phyloP scores from a whole-genome alignment of 2,329 filamentous ascomycete species.

The Emergomyces pasteurianus region DNA sequence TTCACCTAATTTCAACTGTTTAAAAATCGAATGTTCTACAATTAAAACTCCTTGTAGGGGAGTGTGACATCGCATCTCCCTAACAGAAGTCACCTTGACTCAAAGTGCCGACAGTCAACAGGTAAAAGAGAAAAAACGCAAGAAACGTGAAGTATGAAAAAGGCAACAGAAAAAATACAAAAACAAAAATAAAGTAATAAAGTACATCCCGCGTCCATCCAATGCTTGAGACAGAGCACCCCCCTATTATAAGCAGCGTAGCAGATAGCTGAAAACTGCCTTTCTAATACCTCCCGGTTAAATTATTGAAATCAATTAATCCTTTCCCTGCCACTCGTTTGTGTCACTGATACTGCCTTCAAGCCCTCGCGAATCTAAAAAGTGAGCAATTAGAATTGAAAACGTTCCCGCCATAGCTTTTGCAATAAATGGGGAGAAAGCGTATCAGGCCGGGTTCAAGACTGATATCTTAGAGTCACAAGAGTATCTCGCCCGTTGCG shows the following conservation, averaged over 20 bases:
- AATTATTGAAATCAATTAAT: background rate
- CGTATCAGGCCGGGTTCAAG: background rate
- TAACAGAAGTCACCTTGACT: background rate
- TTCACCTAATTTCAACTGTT: background rate
- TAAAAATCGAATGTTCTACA: background rate
- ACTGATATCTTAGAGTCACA: background rate
- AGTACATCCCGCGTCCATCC: background rate
- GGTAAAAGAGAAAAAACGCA: background rate
- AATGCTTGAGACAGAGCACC: background rate
- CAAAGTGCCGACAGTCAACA: background rate
- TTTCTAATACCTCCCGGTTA: background rate
- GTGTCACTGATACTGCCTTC: background rate
- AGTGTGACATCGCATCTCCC: background rate
- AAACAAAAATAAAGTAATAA: too few species aligned
- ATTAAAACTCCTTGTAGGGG: background rate
- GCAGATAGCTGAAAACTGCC: background rate
- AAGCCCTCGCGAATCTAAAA: background rate
- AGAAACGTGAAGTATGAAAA: background rate
- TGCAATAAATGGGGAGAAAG: background rate
- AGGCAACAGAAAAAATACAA: too few species aligned
- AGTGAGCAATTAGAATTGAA: background rate
- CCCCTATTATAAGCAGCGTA: background rate
- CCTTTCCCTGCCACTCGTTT: background rate
- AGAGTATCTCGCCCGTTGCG: background rate
- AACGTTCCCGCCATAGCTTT: background rate